phyloP scores from a whole-genome alignment of 2,329 filamentous ascomycete species.

The Fusarium brachygibbosum region DNA sequence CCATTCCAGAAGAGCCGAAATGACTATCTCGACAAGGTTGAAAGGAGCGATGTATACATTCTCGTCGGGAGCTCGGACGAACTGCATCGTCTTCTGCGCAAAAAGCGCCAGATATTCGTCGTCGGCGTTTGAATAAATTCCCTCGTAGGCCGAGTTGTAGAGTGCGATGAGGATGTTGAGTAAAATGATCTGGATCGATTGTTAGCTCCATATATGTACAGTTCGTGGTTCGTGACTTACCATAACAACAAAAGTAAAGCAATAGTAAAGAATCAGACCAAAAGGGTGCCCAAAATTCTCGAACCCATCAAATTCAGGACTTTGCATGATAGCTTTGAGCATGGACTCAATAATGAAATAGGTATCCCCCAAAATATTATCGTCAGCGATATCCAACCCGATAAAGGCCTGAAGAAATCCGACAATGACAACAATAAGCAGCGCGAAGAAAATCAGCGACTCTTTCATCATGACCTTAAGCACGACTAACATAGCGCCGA shows the following conservation, averaged over 20 bases:
- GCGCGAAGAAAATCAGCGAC: conserved; percentile 94
- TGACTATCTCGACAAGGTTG: conserved; percentile 90
- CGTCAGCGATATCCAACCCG: conserved; percentile 86
- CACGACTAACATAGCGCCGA: conserved; percentile 97
- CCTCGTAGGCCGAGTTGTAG: conserved; percentile 96
- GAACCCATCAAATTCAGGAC: conserved; percentile 89
- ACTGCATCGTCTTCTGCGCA: conserved; percentile 94
- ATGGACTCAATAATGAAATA: conserved; percentile 83
- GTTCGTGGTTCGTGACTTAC: conserved; percentile 60
- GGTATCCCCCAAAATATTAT: conserved; percentile 76
- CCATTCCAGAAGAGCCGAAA: conserved; percentile 89
- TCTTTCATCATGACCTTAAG: conserved; percentile 96
- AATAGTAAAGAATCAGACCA: conserved; percentile 94
- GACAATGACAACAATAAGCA: conserved; percentile 85
- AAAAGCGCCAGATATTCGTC: conserved; percentile 97
- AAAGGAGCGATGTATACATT: conserved; percentile 98
- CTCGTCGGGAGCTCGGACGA: conserved; percentile 95
- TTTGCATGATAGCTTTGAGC: conserved; percentile 92
- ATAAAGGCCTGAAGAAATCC: conserved; percentile 95
- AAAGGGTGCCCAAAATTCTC: conserved; percentile 93
- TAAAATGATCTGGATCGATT: conserved; percentile 70
- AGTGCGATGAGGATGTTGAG: conserved; percentile 97
- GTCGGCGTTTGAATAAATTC: conserved; percentile 92
- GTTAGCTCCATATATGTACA: background rate
- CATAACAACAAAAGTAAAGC: conserved; percentile 98